A percentile compares a stretch with the other conserved stretches of the same genome.
phyloP scores from a whole-genome alignment of 345 rosid genomes.

The Trapa incisa region DNA sequence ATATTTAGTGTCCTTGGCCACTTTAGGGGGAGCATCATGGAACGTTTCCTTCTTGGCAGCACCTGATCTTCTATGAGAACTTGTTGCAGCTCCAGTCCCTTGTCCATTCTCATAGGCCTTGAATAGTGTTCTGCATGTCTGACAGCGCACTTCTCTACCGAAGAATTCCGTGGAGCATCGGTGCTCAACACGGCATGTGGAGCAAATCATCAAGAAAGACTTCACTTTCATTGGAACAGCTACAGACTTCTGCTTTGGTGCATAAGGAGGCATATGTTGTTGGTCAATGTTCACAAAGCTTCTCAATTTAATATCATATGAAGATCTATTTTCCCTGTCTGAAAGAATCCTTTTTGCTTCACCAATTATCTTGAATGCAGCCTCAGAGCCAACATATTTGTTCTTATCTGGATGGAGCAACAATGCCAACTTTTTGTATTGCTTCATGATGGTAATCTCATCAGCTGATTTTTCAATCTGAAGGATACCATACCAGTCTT shows the following conservation, averaged over 20 bases:
- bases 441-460: constrained; percentile 58
- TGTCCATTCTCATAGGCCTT: constrained; percentile 32
- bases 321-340: constrained; percentile 36
- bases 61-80: constrained; percentile 16
- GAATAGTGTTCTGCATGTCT: constrained; percentile 33
- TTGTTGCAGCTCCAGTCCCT: constrained; percentile 18
- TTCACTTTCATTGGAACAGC: constrained; percentile 17
- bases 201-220: constrained; percentile 62
- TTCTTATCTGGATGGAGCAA: constrained; percentile 91
- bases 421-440: constrained; percentile 68
- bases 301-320: constrained; percentile 43
- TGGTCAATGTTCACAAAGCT: constrained; percentile 11
- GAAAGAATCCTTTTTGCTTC: constrained; percentile 61
- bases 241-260: constrained; percentile 18
- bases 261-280: constrained; percentile 15
- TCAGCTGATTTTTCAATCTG: constrained; percentile 43
- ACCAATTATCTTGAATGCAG: constrained; percentile 82
- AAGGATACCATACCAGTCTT: constrained; percentile 83
- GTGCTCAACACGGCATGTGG: constrained; percentile 36
- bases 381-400: constrained; percentile 71
- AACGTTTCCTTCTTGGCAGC: constrained; percentile 17
- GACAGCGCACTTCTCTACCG: constrained; percentile 40
- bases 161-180: constrained; percentile 23
- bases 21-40: constrained; percentile 23
- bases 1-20: constrained; percentile 19